A percentile compares a stretch with the other conserved stretches of the same genome.
Evolutionary conservation across 129 eudicot genomes (phyloP).

Genomic region (Tagetes erecta): DNA sequence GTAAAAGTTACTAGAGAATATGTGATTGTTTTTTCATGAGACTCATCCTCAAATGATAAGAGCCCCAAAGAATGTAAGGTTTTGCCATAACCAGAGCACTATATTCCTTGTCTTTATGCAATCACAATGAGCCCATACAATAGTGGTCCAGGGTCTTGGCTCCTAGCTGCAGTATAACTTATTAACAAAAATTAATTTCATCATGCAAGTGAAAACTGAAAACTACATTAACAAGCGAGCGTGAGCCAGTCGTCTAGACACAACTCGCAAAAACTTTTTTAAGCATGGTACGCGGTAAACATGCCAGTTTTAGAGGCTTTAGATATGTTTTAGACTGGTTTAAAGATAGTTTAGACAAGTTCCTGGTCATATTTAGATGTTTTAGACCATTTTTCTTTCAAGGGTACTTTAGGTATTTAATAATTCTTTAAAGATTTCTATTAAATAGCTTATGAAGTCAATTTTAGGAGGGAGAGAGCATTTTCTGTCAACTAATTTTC

Average conservation of each 20-base stretch:
- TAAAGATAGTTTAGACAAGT: too few species aligned
- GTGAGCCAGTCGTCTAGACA: too few species aligned
- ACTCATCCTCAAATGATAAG: conserved; percentile 28
- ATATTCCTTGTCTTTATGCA: conserved; percentile 26
- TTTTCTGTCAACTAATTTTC: not conserved
- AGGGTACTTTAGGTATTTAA: conserved; percentile 4
- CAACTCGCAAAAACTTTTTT: too few species aligned
- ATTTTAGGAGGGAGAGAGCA: not conserved
- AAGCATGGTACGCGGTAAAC: too few species aligned
- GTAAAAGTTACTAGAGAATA: conserved; percentile 1
- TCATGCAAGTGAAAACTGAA: not conserved
- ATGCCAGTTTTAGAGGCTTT: not conserved
- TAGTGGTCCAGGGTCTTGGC: conserved; percentile 29
- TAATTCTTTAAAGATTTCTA: not conserved
- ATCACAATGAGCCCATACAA: conserved; percentile 24
- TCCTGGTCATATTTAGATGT: too few species aligned
- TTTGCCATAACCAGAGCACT: conserved; percentile 20
- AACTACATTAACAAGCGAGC: not conserved
- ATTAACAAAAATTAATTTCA: not conserved
- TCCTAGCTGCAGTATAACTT: conserved; percentile 15
- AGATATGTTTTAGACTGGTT: not conserved
- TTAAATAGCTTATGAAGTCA: not conserved
- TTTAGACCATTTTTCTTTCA: not conserved
- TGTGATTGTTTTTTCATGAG: conserved; percentile 14
- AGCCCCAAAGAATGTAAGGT: conserved; percentile 34